Evolutionary conservation across 2,329 filamentous ascomycete species (phyloP), one percentile per base, ranked within the genome.

Genomic region (Rugonectria rugulosa): DNA sequence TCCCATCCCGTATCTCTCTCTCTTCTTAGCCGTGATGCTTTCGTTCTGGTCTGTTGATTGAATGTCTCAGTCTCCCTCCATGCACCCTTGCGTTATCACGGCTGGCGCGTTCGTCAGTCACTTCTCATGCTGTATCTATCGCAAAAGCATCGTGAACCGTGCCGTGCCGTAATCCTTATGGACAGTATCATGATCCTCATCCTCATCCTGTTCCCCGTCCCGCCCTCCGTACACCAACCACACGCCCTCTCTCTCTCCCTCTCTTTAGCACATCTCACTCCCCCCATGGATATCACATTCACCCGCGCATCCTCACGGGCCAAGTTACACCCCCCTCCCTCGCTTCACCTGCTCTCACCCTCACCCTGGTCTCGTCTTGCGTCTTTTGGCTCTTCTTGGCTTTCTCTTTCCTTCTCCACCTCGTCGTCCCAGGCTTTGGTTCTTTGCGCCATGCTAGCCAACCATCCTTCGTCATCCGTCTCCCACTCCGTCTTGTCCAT

Each of bases 401-500:
- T 6, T 27, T 7, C 24, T 27, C 24, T 6, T 11, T 32, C 29
- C 6, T 32, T 14, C 5, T 8, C 32, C 32, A n/a, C 32, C 5
- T 36, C n/a, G 6, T 3, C 32, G 19, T 19, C 32, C 15, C 32
- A n/a, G 29, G 29, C 29, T 9, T 27, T 27, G 24, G 24, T 11
- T 27, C n/a, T 36, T 62, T 68, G 69, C 66, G 69, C 64, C 68
- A 69, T 70, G 56, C 59, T 62, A 64, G 61, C 70, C 70, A 72
- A 72, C 70, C 70, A 69, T 64, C 56, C 62, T 59, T 65, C 70
- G 69, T 70, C 68, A 72, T 71, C 68, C 62, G 65, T 58, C 62
- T 65, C 61, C 66, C 62, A 32, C n/a, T n/a, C n/a, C n/a, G n/a
- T n/a, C n/a, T n/a, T n/a, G n/a, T 66, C 68, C 59, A 67, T 66